phyloP scores from a whole-genome alignment of 2,329 filamentous ascomycete species.

The Trichocomaceae sp. region DNA sequence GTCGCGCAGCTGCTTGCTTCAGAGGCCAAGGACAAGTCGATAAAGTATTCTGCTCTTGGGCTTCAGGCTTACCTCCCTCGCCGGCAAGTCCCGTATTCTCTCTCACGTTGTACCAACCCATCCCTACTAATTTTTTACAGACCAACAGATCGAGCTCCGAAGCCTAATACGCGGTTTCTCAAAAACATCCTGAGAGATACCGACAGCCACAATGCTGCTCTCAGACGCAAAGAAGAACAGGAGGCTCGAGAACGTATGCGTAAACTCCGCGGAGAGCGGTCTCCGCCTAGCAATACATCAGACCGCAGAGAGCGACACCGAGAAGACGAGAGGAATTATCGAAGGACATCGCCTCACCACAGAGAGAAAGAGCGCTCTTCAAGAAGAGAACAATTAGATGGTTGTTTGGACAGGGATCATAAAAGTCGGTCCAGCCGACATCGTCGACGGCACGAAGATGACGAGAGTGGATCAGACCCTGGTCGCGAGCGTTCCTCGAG shows the following conservation, averaged over 20 bases:
- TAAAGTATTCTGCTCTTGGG: conserved; percentile 69
- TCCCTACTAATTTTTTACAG: conserved; percentile 34
- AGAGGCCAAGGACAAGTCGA: conserved; percentile 67
- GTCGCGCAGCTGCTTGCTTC: conserved; percentile 71
- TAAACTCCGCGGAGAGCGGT: conserved; percentile 44
- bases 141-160: conserved; percentile 62
- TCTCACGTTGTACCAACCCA: conserved; percentile 10
- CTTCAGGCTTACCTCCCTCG: conserved; percentile 59
- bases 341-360: conserved; percentile 2
- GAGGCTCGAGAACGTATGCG: conserved; percentile 68
- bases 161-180: conserved; percentile 86
- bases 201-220: conserved; percentile 78
- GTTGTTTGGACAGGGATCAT: conserved; percentile 13
- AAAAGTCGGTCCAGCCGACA: conserved; percentile 15
- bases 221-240: conserved; percentile 75
- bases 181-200: conserved; percentile 83
- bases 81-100: conserved; percentile 37
- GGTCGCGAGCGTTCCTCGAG: conserved; percentile 1
- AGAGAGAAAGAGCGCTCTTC: conserved; percentile 21
- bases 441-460: conserved; percentile 14
- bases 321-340: conserved; percentile 18
- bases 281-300: conserved; percentile 34
- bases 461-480: conserved; percentile 8
- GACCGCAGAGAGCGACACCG: conserved; percentile 18
- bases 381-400: conserved; percentile 23